Evolutionary conservation across 1,284 basidiomycete genomes (phyloP), one percentile per base, ranked within the genome.

Genomic region (Cryptococcus hybrid): DNA sequence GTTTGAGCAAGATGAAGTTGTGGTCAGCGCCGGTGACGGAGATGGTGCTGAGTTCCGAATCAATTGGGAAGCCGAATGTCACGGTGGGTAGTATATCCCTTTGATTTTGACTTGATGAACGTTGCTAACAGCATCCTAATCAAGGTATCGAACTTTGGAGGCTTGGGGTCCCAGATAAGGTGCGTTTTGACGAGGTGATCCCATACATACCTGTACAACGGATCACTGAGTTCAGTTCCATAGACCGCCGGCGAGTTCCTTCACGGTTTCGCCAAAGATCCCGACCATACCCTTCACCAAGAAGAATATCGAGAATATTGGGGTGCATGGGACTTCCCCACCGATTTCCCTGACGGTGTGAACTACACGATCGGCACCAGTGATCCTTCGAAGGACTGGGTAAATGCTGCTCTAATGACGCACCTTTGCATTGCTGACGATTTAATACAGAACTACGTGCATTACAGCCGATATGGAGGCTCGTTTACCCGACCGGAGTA

Each of bases 101-200:
- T 9, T 1, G 0, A 9, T 8, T 46, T 7, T n/a, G 36, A 12
- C 24, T 39, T 39, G 11, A 53, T 35, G 30, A 30, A 34, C 9
- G 1, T 13, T 42, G 43, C 15, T 39, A 39, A 38, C 24, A 48
- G n/a, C 30, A 30, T 30, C 30, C 30, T 24, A 7, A 43, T 34
- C 49, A 61, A 18, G 73, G 73, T 1, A 64, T 40, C 11, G 70
- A 75, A 46, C 54, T 73, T 0, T 75, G 66, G 66, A 57, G 73
- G 4, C 56, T 75, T 8, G 73, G 73, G 15, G 62, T 58, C 18
- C 68, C 69, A 5, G 65, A 69, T 52, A 61, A 64, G 52, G 47
- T 36, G 34, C 11, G 35, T 49, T 30, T 30, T 30, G 30, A 4
- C 30, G 30, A 30, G 4, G 30, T 4, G 30, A 30, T 30, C 12